Base-by-base conservation (phyloP, 2,329 filamentous ascomycete genomes). In the Ascomycota sp. region DNA sequence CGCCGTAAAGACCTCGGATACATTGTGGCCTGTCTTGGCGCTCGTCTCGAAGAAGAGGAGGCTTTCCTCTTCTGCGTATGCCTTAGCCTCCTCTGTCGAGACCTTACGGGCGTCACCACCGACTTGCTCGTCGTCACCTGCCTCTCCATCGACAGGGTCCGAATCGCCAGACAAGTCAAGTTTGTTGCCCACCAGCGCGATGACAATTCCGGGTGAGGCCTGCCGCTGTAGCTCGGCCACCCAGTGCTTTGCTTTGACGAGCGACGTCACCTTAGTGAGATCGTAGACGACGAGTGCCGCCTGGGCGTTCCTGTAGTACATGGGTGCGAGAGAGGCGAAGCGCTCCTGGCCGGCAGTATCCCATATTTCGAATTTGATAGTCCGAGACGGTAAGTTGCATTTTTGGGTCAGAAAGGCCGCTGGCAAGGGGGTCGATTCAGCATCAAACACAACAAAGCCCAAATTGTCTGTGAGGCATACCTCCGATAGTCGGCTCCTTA, bases 251-350 rank as follows among this genome's bases (percentile, higher is more conserved):
- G 89, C 89, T 61, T 98, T 95, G 55, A 82, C 73, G 42, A 98
- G 74, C 28, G 83, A 93, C 29, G 82, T 89, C 26, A 85, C 79
- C 56, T 95, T 95, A 37, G 89, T 98, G 44, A 98, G 75, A 51
- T 98, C 86, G 69, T 95, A 98, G 51, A 95, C 86, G 37, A 98
- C 86, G 41, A 98, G 78, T 10, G 89, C 89, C 38, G 85, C 83
- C 60, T 95, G 86, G 30, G 89, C 89, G 52, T 98, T 95, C 56
- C 86, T 83, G 64, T 95, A 95, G 68, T 98, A 98, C 89, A 95
- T 95, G 44, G 86, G 89, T 30, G 89, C 89, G 36, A 95, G 71
- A 30, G 80, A 91, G 43, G 86, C 86, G 50, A 95, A 98, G 38
- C 86, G 81, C 62, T 98, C 86, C 57, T 98, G 86, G 48, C 86